Percentiles rank a stretch among this genome's conserved stretches.
These are phyloP conservation scores for Globisporangium ultimum DNA, from an alignment of 352 stramenopile genomes.

Conservation along the genomic window DNA sequence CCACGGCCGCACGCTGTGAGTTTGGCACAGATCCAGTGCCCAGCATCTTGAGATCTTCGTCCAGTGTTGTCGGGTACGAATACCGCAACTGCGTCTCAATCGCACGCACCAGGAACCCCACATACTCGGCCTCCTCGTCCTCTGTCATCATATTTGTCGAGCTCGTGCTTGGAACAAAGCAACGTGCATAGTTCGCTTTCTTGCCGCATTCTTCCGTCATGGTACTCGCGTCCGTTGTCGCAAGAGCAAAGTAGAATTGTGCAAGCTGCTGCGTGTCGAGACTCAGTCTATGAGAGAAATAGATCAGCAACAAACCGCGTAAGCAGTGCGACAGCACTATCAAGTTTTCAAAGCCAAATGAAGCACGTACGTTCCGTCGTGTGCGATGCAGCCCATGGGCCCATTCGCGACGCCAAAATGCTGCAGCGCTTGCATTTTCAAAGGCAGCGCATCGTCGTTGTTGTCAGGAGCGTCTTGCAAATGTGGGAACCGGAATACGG, in stretches of 20 bases:
- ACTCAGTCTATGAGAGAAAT: conserved; percentile 7
- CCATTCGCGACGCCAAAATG: conserved; percentile 32
- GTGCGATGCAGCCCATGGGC: conserved; percentile 27
- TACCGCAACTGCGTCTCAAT: conserved; percentile 18
- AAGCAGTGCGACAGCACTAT: background rate
- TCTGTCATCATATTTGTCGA: conserved; percentile 2
- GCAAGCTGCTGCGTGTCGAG: conserved; percentile 20
- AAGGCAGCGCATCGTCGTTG: conserved; percentile 12
- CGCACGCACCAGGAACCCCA: conserved; percentile 9
- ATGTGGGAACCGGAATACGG: conserved; percentile 31
- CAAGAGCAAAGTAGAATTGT: conserved; percentile 28
- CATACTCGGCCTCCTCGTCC: conserved; percentile 5
- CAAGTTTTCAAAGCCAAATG: background rate
- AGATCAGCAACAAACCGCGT: too few species aligned
- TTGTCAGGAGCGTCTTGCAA: conserved; percentile 2
- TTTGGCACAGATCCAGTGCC: background rate
- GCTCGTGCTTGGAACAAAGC: conserved; percentile 23
- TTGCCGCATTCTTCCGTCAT: conserved; percentile 18
- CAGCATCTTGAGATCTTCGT: conserved; percentile 24
- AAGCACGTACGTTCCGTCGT: conserved; percentile 20
- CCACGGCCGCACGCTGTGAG: conserved; percentile 20
- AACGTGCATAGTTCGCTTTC: conserved; percentile 22
- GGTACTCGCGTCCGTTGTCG: conserved; percentile 16
- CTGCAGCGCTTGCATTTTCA: conserved; percentile 22
- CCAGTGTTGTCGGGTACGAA: conserved; percentile 35